phyloP scores from a whole-genome alignment of 148 eudicot genomes.

The Drosera capensis region DNA sequence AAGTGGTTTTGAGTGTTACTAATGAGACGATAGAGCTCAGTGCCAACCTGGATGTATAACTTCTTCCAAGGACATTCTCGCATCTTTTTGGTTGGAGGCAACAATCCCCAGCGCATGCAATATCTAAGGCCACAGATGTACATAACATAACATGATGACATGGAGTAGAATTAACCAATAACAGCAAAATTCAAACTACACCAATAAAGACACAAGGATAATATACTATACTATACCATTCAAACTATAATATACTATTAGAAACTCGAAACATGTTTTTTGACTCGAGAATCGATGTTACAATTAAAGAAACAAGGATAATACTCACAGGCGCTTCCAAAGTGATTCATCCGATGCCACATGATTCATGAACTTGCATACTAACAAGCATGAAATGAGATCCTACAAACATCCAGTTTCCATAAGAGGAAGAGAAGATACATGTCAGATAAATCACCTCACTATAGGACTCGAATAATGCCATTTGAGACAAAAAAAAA shows the following conservation, averaged over 20 bases:
- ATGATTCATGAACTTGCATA: conserved; percentile 61
- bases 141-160: background rate
- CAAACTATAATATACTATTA: background rate
- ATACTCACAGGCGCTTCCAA: conserved; percentile 94
- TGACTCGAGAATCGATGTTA: background rate
- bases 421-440: too few species aligned
- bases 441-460: too few species aligned
- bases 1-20: background rate
- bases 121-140: conserved; percentile 31
- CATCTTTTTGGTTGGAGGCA: conserved; percentile 38
- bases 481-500: too few species aligned
- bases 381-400: conserved; percentile 70
- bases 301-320: background rate
- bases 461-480: too few species aligned
- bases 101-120: conserved; percentile 78
- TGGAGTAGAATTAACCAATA: background rate
- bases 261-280: too few species aligned
- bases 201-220: background rate
- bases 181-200: background rate
- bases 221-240: conserved; percentile 34
- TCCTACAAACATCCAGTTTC: conserved; percentile 37
- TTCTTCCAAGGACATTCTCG: conserved; percentile 92
- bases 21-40: background rate
- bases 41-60: conserved; percentile 63
- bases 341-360: conserved; percentile 76